phyloP scores from a whole-genome alignment of 2,329 filamentous ascomycete genomes.

The Sclerotinia nivalis region DNA sequence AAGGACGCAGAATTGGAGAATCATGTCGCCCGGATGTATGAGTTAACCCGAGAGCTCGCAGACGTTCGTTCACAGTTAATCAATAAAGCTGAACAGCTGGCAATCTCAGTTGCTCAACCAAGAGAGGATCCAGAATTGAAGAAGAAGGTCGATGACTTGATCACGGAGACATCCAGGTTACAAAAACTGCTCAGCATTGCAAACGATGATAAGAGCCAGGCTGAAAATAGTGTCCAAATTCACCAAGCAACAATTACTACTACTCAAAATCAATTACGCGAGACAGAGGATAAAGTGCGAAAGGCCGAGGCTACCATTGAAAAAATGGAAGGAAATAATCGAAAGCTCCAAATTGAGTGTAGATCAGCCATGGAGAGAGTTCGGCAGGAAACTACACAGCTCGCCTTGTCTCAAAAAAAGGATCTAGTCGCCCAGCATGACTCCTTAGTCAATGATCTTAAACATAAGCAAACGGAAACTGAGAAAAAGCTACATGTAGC shows the following conservation, averaged over 20 bases:
- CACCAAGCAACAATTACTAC: conserved; percentile 21
- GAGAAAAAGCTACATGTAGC: background rate
- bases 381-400: conserved; percentile 36
- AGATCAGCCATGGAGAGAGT: background rate
- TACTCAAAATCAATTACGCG: conserved; percentile 25
- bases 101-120: conserved; percentile 23
- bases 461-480: conserved; percentile 12
- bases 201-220: conserved; percentile 39
- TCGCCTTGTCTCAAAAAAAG: conserved; percentile 22
- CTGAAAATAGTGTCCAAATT: conserved; percentile 26
- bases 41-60: conserved; percentile 28
- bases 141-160: conserved; percentile 31
- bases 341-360: conserved; percentile 28
- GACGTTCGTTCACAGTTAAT: conserved; percentile 29
- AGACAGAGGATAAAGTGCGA: conserved; percentile 25
- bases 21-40: conserved; percentile 26
- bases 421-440: conserved; percentile 16
- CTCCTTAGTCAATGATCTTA: conserved; percentile 7
- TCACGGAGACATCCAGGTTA: conserved; percentile 31
- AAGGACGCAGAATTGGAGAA: conserved; percentile 27
- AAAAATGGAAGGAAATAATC: conserved; percentile 35
- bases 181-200: conserved; percentile 40
- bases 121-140: conserved; percentile 32
- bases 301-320: conserved; percentile 34
- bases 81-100: conserved; percentile 33